phyloP scores from a whole-genome alignment of 129 eudicot genomes.

The Daucus carota region DH1_v3.0 NC_030385.2:10607001-10607500 shows the following conservation, averaged over 20 bases:
- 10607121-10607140: not conserved
- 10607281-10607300: not conserved
- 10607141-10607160: not conserved
- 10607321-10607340: not conserved
- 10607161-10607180: conserved; percentile 4
- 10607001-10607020: not conserved
- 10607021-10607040: not conserved
- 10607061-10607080: not conserved
- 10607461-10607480: conserved; percentile 15
- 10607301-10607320: not conserved
- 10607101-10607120: not conserved
- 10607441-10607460: conserved; percentile 29
- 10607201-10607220: conserved; percentile 3
- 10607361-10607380: conserved; percentile 37
- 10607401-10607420: conserved; percentile 66
- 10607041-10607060: not conserved
- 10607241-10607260: not conserved
- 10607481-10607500: conserved; percentile 22
- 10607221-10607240: too few species aligned
- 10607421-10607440: conserved; percentile 34
- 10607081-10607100: not conserved
- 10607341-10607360: conserved; percentile 41
- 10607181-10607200: not conserved
- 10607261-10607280: too few species aligned
- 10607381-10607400: conserved; percentile 88